Percentiles rank a stretch among this genome's conserved stretches.
Conservation (phyloP, 1,284 basidiomycete species). For the Apiotrichum siamense region DNA sequence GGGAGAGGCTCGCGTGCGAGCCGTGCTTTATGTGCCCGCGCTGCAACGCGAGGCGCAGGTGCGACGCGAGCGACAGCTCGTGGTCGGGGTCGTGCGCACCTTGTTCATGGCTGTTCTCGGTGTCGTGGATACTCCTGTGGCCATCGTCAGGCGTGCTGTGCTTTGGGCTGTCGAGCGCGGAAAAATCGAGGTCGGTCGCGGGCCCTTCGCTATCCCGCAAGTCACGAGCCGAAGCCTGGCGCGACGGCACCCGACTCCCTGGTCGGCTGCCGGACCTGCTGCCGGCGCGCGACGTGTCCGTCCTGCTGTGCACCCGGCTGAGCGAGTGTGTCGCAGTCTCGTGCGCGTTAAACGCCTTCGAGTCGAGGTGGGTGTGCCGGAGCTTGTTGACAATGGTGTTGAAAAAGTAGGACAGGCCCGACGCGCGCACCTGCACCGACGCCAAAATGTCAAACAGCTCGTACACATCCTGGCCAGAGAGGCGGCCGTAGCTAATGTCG, state of each 20-base stretch:
- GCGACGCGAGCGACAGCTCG: background rate
- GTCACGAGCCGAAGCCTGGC: constrained; percentile 21
- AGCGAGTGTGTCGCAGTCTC: background rate
- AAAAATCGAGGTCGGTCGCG: background rate
- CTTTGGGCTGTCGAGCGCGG: no score
- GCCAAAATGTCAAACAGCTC: constrained; percentile 36
- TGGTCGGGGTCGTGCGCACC: constrained; percentile 1
- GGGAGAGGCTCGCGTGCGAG: background rate
- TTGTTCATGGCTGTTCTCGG: background rate
- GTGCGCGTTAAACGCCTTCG: constrained; percentile 28
- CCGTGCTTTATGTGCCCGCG: background rate
- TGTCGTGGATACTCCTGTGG: background rate
- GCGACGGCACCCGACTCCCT: constrained; percentile 18
- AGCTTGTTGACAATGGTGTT: constrained; percentile 42
- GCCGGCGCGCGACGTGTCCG: background rate
- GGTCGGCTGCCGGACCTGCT: background rate
- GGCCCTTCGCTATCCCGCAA: background rate
- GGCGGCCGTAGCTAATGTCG: constrained; percentile 41
- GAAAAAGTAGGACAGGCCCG: constrained; percentile 45
- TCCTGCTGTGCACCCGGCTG: background rate
- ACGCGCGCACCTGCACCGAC: constrained; percentile 38
- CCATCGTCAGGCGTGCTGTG: constrained; percentile 8
- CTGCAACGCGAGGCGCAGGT: background rate
- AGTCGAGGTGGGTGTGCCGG: constrained; percentile 41
- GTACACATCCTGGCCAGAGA: constrained; percentile 36